Evolutionary conservation across 768 basidiomycete species (phyloP).

Genomic region (Lentinus brumalis): DNA sequence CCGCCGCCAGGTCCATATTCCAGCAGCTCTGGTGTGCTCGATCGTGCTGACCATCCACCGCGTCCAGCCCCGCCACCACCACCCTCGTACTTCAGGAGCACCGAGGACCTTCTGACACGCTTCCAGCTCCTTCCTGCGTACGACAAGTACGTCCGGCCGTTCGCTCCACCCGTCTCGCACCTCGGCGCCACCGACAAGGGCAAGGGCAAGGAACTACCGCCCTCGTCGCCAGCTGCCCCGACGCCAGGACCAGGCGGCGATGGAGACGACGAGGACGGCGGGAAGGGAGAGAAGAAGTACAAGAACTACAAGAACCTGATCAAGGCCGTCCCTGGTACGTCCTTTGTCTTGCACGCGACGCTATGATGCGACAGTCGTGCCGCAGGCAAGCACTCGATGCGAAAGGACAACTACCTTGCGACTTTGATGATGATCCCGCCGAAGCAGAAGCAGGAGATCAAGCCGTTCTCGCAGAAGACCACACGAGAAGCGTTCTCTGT

Average conservation of each 20-base stretch:
- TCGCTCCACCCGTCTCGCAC: constrained; percentile 35
- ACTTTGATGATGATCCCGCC: constrained; percentile 68
- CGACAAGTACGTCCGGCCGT: constrained; percentile 76
- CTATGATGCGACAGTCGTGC: constrained; percentile 4
- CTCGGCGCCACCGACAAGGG: constrained; percentile 32
- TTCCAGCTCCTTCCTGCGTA: constrained; percentile 75
- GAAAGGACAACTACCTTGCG: constrained; percentile 74
- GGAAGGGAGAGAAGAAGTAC: constrained; percentile 67
- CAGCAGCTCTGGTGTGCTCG: constrained; percentile 1
- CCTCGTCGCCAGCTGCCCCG: constrained; percentile 28
- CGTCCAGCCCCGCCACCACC: constrained; percentile 25
- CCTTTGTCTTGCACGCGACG: neutral
- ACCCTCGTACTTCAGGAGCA: constrained; percentile 59
- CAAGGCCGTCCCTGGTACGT: constrained; percentile 71
- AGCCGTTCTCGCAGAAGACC: constrained; percentile 63
- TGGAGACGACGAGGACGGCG: constrained; percentile 56
- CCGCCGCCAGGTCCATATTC: constrained; percentile 34
- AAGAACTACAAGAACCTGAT: constrained; percentile 82
- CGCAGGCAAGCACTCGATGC: constrained; percentile 76
- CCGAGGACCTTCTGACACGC: constrained; percentile 75
- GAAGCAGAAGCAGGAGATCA: constrained; percentile 67
- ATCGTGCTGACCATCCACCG: constrained; percentile 20
- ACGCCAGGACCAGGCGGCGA: constrained; percentile 44
- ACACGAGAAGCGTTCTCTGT: constrained; percentile 75
- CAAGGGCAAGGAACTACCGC: constrained; percentile 29